Conservation (phyloP, 1,284 basidiomycete genomes). For the Pseudozyma hubeiensis region DNA sequence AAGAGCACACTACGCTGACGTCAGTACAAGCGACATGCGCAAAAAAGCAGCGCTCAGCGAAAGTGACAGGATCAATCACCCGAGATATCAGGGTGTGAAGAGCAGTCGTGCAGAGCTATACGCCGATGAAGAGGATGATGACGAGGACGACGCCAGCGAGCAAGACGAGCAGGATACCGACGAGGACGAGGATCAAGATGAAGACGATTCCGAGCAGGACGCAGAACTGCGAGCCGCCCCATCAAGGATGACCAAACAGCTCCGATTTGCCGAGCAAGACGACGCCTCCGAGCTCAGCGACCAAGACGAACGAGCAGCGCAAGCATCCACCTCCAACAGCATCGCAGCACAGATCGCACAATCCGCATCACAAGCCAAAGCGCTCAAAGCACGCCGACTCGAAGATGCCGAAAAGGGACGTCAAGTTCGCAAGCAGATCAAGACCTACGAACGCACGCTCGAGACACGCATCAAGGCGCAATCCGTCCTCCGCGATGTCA, state of each 20-base stretch:
- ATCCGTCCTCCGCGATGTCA: constrained; percentile 41
- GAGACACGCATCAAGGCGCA: constrained; percentile 62
- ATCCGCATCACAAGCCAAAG: constrained; percentile 42
- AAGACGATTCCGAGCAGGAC: constrained; percentile 12
- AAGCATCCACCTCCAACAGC: constrained; percentile 23
- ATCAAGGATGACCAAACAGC: constrained; percentile 22
- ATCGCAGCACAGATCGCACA: constrained; percentile 51
- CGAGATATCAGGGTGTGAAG: constrained; percentile 53
- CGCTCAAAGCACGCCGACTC: constrained; percentile 43
- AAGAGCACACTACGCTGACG: constrained; percentile 55
- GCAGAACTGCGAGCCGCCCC: constrained; percentile 8
- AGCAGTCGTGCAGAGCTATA: constrained; percentile 55
- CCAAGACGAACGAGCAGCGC: constrained; percentile 5
- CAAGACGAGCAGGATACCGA: constrained; percentile 24
- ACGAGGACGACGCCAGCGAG: constrained; percentile 19
- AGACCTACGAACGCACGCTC: constrained; percentile 57
- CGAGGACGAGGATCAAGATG: constrained; percentile 18
- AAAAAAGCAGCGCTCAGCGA: constrained; percentile 55
- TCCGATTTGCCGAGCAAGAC: constrained; percentile 28
- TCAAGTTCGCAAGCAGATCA: constrained; percentile 58
- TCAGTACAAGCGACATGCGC: constrained; percentile 51
- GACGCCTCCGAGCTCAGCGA: constrained; percentile 4
- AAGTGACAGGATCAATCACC: constrained; percentile 40
- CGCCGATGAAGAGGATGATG: constrained; percentile 27
- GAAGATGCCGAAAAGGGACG: constrained; percentile 62